These are phyloP conservation scores for Acacia crassicarpa DNA, from an alignment of 306 rosid genomes.

Conservation along the genomic window DNA sequence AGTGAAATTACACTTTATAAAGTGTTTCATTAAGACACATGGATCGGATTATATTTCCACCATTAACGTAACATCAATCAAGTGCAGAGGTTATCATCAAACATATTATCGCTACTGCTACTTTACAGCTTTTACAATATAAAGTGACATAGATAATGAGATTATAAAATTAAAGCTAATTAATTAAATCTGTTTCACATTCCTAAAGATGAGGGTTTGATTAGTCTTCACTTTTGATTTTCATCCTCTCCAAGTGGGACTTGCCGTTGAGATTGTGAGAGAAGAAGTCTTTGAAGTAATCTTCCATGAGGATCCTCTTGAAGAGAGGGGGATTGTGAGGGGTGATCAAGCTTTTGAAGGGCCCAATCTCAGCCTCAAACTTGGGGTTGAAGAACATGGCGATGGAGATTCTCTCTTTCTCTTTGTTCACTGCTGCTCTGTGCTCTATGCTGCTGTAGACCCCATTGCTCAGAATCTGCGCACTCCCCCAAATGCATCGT, in stretches of 20 bases:
- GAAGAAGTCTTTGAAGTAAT: conserved; percentile 53
- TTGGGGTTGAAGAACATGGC: conserved; percentile 71
- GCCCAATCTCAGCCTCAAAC: conserved; percentile 65
- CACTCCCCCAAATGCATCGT: not conserved
- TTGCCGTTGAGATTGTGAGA: conserved; percentile 61
- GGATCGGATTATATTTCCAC: not conserved
- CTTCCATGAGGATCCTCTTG: conserved; percentile 53
- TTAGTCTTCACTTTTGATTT: conserved; percentile 17
- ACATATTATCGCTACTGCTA: not conserved
- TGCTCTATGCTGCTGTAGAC: conserved; percentile 74
- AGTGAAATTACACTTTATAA: not conserved
- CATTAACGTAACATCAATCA: not conserved
- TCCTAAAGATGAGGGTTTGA: not conserved
- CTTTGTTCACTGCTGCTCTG: conserved; percentile 61
- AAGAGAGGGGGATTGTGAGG: conserved; percentile 51
- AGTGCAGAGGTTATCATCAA: not conserved
- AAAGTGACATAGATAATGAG: not conserved
- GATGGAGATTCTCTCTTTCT: conserved; percentile 62
- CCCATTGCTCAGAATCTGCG: conserved; percentile 80
- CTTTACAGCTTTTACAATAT: not conserved
- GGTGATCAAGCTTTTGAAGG: conserved; percentile 28
- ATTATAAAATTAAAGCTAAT: not conserved
- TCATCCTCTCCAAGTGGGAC: conserved; percentile 63
- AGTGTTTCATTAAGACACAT: not conserved
- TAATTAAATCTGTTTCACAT: not conserved